phyloP scores from a whole-genome alignment of 257 asterid species.

The Capsicum chinense region DNA sequence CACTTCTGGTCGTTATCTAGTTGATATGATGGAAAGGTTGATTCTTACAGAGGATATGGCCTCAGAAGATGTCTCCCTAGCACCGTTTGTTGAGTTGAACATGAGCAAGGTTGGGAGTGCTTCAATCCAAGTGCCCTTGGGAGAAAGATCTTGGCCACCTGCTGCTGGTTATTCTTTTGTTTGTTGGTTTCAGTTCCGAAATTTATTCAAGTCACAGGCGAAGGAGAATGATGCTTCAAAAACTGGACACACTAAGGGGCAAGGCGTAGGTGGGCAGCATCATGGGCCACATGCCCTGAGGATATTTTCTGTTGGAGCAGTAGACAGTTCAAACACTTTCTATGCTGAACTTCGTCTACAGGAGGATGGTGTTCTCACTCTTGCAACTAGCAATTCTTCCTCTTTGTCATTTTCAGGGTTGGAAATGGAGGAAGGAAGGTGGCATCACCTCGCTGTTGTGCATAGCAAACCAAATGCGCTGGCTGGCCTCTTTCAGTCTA shows the following conservation, averaged over 20 bases:
- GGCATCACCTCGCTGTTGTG: slow-evolving; percentile 99
- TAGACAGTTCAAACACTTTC: slow-evolving; percentile 67
- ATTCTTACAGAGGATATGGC: slow-evolving; percentile 73
- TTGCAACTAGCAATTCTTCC: slow-evolving; percentile 92
- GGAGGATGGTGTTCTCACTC: slow-evolving; percentile 88
- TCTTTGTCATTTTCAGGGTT: slow-evolving; percentile 84
- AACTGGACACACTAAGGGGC: slow-evolving; percentile 58
- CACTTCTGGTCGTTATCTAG: slow-evolving; percentile 74
- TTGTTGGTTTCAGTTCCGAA: slow-evolving; percentile 93
- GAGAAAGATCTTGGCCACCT: slow-evolving; percentile 99
- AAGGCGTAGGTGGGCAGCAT: slow-evolving; percentile 56
- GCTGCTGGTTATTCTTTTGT: slow-evolving; percentile 98
- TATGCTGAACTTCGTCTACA: slow-evolving; percentile 87
- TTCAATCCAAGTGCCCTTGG: slow-evolving; percentile 96
- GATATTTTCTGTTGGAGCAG: slow-evolving; percentile 89
- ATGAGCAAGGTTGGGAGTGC: slow-evolving; percentile 96
- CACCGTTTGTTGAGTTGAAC: slow-evolving; percentile 94
- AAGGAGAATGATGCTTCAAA: slow-evolving; percentile 71
- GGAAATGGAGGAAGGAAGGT: slow-evolving; percentile 96
- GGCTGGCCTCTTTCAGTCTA: slow-evolving; percentile 98
- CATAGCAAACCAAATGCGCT: slow-evolving; percentile 99
- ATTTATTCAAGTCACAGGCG: slow-evolving; percentile 67
- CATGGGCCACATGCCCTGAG: slow-evolving; percentile 67
- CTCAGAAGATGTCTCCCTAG: slow-evolving; percentile 86
- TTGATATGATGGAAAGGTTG: slow-evolving; percentile 93